These are phyloP conservation scores for Fusarium decemcellulare DNA, from an alignment of 2,329 filamentous ascomycete species.

Conservation along the genomic window DNA sequence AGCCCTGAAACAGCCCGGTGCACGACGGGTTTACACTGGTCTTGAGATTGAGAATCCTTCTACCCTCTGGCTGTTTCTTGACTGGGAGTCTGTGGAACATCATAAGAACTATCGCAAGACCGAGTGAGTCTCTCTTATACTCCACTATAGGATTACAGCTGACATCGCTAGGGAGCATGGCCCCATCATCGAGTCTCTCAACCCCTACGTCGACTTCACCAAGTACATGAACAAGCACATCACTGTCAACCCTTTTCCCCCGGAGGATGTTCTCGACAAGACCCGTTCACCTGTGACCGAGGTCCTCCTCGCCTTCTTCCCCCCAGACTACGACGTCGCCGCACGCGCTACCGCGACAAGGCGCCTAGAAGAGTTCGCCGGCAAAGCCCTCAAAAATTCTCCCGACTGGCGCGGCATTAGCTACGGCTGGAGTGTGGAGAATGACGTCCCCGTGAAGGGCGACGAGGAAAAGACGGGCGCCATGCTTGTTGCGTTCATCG, in stretches of 20 bases:
- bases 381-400: slow-evolving; percentile 31
- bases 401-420: slow-evolving; percentile 43
- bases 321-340: slow-evolving; percentile 34
- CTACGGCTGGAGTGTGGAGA: slow-evolving; percentile 52
- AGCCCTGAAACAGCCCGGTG: slow-evolving; percentile 42
- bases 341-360: slow-evolving; percentile 36
- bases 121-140: slow-evolving; percentile 21
- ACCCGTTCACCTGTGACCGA: slow-evolving; percentile 40
- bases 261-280: slow-evolving; percentile 41
- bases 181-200: slow-evolving; percentile 36
- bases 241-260: slow-evolving; percentile 36
- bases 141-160: background rate
- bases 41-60: slow-evolving; percentile 44
- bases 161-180: slow-evolving; percentile 17
- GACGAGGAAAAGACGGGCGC: slow-evolving; percentile 45
- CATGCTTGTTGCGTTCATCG: slow-evolving; percentile 49
- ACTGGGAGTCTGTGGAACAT: slow-evolving; percentile 43
- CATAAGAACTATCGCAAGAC: slow-evolving; percentile 36
- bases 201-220: slow-evolving; percentile 29
- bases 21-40: slow-evolving; percentile 40
- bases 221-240: slow-evolving; percentile 42
- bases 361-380: slow-evolving; percentile 34
- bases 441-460: slow-evolving; percentile 49
- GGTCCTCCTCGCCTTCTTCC: slow-evolving; percentile 41
- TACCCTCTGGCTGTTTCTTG: slow-evolving; percentile 44